Evolutionary conservation across 257 asterid genomes (phyloP).

Genomic region (Solanum sitiens): DNA sequence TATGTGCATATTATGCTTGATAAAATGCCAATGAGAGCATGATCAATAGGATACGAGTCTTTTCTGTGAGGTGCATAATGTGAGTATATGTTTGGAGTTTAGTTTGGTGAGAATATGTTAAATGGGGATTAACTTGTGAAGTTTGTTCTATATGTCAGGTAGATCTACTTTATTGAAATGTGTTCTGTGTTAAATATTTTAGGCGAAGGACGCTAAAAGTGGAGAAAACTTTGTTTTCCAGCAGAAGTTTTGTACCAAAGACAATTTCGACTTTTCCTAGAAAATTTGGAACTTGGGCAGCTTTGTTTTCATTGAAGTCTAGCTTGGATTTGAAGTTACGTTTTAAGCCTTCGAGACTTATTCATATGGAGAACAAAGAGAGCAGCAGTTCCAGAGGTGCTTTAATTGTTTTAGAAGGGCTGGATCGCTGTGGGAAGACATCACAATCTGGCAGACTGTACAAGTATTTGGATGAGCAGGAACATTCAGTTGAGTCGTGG

Average conservation of each 20-base stretch:
- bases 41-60: neutral
- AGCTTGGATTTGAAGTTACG: constrained; percentile 22
- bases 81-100: neutral
- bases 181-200: neutral
- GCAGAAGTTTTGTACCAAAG: neutral
- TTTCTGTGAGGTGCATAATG: neutral
- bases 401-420: constrained; percentile 82
- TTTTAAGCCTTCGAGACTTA: constrained; percentile 31
- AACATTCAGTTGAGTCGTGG: constrained; percentile 74
- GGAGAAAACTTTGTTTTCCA: neutral
- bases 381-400: constrained; percentile 60
- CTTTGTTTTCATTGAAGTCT: constrained; percentile 10
- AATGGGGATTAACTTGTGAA: neutral
- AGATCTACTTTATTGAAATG: neutral
- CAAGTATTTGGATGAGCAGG: constrained; percentile 47
- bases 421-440: constrained; percentile 92
- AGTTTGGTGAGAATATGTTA: neutral
- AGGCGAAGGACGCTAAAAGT: neutral
- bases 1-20: constrained; percentile 16
- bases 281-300: constrained; percentile 20
- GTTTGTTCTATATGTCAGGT: neutral
- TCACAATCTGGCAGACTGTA: constrained; percentile 60
- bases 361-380: constrained; percentile 56
- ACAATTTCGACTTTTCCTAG: constrained; percentile 6
- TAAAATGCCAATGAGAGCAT: constrained; percentile 7